Base-by-base conservation (phyloP, 805 yeast genomes). In the Phaffomyces antillensis region DNA sequence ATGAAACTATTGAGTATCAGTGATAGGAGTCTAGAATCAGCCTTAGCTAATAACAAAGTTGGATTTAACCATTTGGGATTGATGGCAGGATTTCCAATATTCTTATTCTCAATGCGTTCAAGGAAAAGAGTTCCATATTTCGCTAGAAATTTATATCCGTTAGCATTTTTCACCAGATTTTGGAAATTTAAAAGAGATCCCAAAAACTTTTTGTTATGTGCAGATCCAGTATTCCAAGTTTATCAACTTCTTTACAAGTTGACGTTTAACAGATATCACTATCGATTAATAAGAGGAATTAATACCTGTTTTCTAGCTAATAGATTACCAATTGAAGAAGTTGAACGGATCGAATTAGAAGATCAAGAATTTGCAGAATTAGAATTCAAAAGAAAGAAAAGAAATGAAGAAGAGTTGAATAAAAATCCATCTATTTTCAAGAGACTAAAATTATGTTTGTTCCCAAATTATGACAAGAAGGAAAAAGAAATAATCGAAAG, bases 241-340 rank as follows among this genome's bases (percentile, higher is more conserved):
- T 62, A 63, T 37, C 36, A 43, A 7, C 17, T 50, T 4, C 3
- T 57, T 9, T 59, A 46, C 47, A 47, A 42, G 11, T 15, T 58
- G 20, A 54, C 64, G 0, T 40, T 61, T 26, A 68, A 70, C 48
- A 54, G 67, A 36, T 11, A 60, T 4, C 68, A 69, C 50, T 69
- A 66, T 45, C 55, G 55, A 16, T 62, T 65, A 66, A 56, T 62
- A 32, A 53, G 53, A 36, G 48, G 51, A 15, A 55, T 59, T 1
- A 68, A 62, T 41, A 69, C 70, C 1, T 61, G 60, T 44, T 65
- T 66, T 41, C 50, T 54, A 33, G 52, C 67, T 17, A 68, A 63
- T 46, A 51, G 62, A 28, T 37, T 66, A 9, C 56, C 68, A 1
- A 20, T 53, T 18, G 60, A 52, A 12, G 68, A 65, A 41, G 39